Conservation (phyloP, 192 early-diverging fungal species). For the Coemansia furcata region DNA sequence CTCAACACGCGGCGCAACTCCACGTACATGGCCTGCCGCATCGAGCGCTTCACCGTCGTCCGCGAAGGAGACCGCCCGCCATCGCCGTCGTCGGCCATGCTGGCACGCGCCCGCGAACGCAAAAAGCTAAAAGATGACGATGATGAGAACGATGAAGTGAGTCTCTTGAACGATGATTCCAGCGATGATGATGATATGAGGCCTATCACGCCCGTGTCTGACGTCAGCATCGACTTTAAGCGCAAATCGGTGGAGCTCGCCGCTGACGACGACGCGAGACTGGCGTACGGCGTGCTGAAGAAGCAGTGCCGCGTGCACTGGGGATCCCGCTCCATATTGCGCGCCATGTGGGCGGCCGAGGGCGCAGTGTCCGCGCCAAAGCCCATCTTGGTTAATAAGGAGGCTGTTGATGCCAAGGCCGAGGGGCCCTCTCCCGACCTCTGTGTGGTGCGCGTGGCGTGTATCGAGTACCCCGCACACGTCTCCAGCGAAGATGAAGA, state of each 20-base stretch:
- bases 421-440: neutral
- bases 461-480: constrained; percentile 30
- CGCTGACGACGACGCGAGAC: neutral
- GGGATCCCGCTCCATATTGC: constrained; percentile 24
- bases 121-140: neutral
- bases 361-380: neutral
- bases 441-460: constrained; percentile 24
- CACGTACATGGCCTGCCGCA: constrained; percentile 42
- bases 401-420: neutral
- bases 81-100: constrained; percentile 44
- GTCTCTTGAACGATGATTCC: neutral
- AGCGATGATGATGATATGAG: neutral
- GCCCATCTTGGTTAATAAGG: constrained; percentile 11
- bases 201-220: constrained; percentile 6
- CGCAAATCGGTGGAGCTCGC: constrained; percentile 26
- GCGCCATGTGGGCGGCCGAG: constrained; percentile 1
- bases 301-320: constrained; percentile 19
- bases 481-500: neutral
- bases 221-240: neutral
- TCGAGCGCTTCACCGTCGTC: constrained; percentile 21
- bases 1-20: constrained; percentile 48
- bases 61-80: constrained; percentile 31
- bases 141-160: neutral
- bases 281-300: neutral
- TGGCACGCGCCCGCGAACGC: constrained; percentile 25